These are phyloP conservation scores for Sporisorium sorghi DNA, from an alignment of 1,284 basidiomycete species.

Conservation along the genomic window DNA sequence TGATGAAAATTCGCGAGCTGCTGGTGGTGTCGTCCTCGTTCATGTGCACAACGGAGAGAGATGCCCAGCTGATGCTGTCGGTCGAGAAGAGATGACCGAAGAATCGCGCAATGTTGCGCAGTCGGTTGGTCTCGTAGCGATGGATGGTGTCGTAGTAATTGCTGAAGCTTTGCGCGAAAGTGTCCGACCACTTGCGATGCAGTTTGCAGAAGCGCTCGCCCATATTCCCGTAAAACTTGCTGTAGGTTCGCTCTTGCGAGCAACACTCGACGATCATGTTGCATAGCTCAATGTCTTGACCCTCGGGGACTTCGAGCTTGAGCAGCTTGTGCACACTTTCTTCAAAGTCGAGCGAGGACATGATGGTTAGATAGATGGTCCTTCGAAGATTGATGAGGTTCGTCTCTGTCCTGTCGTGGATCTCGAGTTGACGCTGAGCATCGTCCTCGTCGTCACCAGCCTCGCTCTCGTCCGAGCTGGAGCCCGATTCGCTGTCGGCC, in stretches of 20 bases:
- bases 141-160: constrained; percentile 97
- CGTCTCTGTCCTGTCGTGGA: constrained; percentile 93
- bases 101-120: constrained; percentile 96
- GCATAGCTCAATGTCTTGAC: constrained; percentile 93
- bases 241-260: constrained; percentile 97
- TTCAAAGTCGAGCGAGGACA: constrained; percentile 82
- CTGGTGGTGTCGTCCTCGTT: constrained; percentile 98
- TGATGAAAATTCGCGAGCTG: constrained; percentile 95
- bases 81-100: constrained; percentile 83
- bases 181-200: constrained; percentile 91
- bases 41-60: constrained; percentile 85
- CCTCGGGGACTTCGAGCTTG: constrained; percentile 89
- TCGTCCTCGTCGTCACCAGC: constrained; percentile 75
- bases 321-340: constrained; percentile 98
- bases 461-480: constrained; percentile 72
- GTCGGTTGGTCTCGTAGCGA: constrained; percentile 96
- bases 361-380: constrained; percentile 96
- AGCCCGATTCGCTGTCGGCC: constrained; percentile 39
- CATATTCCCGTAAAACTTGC: constrained; percentile 93
- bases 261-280: constrained; percentile 99
- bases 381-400: constrained; percentile 94
- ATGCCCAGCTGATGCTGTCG: constrained; percentile 90
- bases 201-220: constrained; percentile 97
- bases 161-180: constrained; percentile 85
- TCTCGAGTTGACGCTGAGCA: constrained; percentile 73